Conservation (phyloP, 257 asterid genomes). For the Ilex aquifolium region DNA sequence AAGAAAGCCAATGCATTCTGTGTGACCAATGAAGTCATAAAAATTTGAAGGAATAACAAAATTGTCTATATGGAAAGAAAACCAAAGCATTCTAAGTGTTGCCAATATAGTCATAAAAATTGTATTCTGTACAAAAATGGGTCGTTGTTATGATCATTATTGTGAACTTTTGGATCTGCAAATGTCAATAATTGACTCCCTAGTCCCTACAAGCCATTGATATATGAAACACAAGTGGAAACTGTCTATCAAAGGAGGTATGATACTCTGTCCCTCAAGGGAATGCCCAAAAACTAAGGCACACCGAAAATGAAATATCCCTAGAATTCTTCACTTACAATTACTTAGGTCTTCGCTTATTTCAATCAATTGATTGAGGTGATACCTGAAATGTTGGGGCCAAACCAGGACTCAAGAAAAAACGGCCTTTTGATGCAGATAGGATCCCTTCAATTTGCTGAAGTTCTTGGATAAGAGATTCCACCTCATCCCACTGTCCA, state of each 20-base stretch:
- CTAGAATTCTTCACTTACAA: no score
- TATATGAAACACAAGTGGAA: no score
- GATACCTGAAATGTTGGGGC: constrained; percentile 93
- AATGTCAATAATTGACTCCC: not conserved
- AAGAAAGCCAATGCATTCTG: no score
- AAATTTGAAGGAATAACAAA: no score
- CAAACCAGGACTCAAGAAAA: constrained; percentile 90
- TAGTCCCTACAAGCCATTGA: not conserved
- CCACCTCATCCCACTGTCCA: constrained; percentile 84
- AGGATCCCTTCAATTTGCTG: constrained; percentile 63
- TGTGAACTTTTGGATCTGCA: not conserved
- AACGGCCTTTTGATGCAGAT: constrained; percentile 78
- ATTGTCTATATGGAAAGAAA: no score
- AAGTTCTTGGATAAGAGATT: constrained; percentile 66
- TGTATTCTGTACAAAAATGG: no score
- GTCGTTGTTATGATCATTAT: no score
- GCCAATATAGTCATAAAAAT: no score
- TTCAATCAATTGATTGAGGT: not conserved
- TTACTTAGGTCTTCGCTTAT: not conserved
- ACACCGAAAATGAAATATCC: not conserved
- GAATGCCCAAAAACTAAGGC: not conserved
- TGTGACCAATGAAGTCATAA: no score
- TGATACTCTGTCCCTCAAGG: not conserved
- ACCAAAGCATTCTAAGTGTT: no score
- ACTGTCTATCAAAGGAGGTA: not conserved